phyloP scores from a whole-genome alignment of 306 rosid species.

The Nissolia schottii region DNA sequence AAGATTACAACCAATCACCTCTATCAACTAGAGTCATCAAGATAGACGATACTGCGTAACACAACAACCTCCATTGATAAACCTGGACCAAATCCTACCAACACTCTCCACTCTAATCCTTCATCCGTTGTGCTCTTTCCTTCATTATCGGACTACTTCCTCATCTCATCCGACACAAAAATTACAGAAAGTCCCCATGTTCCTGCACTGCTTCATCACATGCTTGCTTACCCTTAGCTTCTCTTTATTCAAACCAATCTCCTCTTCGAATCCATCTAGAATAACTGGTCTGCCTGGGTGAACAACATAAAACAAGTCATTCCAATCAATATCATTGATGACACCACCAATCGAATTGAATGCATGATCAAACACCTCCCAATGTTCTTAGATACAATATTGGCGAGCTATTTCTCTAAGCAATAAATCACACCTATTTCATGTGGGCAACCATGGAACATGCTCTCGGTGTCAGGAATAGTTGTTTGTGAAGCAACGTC shows the following conservation, averaged over 20 bases:
- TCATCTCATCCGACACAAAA: conserved; percentile 22
- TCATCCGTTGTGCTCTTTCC: conserved; percentile 15
- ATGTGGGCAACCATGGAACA: background rate
- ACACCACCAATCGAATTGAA: background rate
- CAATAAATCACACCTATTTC: background rate
- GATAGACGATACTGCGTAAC: background rate
- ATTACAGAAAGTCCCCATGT: conserved; percentile 4
- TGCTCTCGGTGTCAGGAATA: background rate
- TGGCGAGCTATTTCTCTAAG: background rate
- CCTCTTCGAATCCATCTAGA: background rate
- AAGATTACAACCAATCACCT: no score
- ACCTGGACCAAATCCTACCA: conserved; percentile 6
- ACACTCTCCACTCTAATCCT: conserved; percentile 10
- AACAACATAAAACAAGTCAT: background rate
- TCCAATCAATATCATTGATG: background rate
- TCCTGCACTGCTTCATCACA: conserved; percentile 12
- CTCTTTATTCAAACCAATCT: background rate
- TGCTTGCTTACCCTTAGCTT: background rate
- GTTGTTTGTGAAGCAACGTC: background rate
- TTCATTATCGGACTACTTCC: conserved; percentile 12
- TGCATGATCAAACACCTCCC: background rate
- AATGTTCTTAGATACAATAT: background rate
- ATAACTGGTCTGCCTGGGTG: conserved; percentile 13
- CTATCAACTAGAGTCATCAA: no score
- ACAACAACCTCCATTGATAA: background rate